Conservation (phyloP, 2,329 filamentous ascomycete genomes). For the Pyrenochaeta sp. region DNA sequence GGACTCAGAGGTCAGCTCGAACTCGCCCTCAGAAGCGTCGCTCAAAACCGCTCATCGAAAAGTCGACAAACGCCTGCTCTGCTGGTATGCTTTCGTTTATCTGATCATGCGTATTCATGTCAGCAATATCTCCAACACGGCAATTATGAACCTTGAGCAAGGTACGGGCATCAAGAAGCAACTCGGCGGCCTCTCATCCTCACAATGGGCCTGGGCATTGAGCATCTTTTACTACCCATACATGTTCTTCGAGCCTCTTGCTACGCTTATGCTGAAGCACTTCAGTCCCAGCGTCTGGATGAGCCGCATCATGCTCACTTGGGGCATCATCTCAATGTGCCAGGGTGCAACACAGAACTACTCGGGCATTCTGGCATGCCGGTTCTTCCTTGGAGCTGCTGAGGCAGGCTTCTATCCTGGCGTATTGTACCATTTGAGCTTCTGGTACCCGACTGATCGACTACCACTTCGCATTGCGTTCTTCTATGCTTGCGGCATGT, state of each 20-base stretch:
- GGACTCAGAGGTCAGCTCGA: conserved; percentile 17
- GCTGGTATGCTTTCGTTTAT: conserved; percentile 46
- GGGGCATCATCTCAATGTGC: conserved; percentile 51
- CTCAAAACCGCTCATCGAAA: conserved; percentile 37
- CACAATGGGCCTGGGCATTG: conserved; percentile 46
- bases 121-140: conserved; percentile 45
- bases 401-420: conserved; percentile 43
- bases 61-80: conserved; percentile 41
- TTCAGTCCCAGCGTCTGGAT: conserved; percentile 34
- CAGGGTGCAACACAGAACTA: conserved; percentile 57
- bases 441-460: conserved; percentile 67
- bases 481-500: conserved; percentile 64
- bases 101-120: conserved; percentile 44
- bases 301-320: conserved; percentile 33
- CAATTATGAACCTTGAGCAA: conserved; percentile 47
- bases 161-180: conserved; percentile 44
- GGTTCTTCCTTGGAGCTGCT: conserved; percentile 50
- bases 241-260: conserved; percentile 41
- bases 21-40: conserved; percentile 5
- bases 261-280: conserved; percentile 29
- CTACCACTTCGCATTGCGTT: conserved; percentile 63
- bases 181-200: conserved; percentile 39
- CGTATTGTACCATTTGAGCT: conserved; percentile 62
- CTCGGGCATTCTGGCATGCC: conserved; percentile 51
- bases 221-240: conserved; percentile 49